These are phyloP conservation scores for Claviceps pazoutovae DNA, from an alignment of 2,329 filamentous ascomycete species.

Conservation along the genomic window DNA sequence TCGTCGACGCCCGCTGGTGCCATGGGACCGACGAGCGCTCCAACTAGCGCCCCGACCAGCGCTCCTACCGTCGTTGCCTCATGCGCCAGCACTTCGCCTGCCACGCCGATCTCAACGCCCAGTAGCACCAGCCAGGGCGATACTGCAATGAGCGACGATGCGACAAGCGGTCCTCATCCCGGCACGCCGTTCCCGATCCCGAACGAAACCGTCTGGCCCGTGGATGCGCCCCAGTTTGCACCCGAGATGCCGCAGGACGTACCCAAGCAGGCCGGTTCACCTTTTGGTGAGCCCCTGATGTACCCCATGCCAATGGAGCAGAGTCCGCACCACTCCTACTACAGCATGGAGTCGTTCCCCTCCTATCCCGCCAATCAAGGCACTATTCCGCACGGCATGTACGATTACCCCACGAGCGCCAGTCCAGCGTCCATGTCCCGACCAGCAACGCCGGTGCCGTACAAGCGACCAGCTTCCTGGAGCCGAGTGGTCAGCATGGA, in stretches of 20 bases:
- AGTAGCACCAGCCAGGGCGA: conserved; percentile 7
- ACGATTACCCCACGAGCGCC: conserved; percentile 14
- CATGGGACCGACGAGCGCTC: conserved; percentile 6
- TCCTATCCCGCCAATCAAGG: conserved; percentile 9
- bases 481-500: conserved; percentile 24
- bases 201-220: conserved; percentile 22
- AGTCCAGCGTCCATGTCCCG: conserved; percentile 15
- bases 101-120: background rate
- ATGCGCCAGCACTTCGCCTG: background rate
- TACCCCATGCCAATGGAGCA: conserved; percentile 19
- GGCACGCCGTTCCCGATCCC: conserved; percentile 28
- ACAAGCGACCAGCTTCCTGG: conserved; percentile 26
- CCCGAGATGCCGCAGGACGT: conserved; percentile 17
- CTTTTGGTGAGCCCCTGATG: conserved; percentile 17
- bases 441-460: conserved; percentile 24
- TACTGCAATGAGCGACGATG: conserved; percentile 22
- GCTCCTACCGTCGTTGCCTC: background rate
- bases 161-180: conserved; percentile 23
- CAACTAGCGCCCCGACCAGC: background rate
- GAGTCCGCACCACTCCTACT: conserved; percentile 15
- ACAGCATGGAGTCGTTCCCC: conserved; percentile 6
- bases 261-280: conserved; percentile 20
- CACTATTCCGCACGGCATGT: conserved; percentile 8
- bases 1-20: conserved; percentile 20
- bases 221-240: conserved; percentile 26